Percentiles rank a stretch among this genome's conserved stretches.
These are phyloP conservation scores for Chlamydomonas asymmetrica DNA, from an alignment of 139 green algal species.

Conservation along the genomic window DNA sequence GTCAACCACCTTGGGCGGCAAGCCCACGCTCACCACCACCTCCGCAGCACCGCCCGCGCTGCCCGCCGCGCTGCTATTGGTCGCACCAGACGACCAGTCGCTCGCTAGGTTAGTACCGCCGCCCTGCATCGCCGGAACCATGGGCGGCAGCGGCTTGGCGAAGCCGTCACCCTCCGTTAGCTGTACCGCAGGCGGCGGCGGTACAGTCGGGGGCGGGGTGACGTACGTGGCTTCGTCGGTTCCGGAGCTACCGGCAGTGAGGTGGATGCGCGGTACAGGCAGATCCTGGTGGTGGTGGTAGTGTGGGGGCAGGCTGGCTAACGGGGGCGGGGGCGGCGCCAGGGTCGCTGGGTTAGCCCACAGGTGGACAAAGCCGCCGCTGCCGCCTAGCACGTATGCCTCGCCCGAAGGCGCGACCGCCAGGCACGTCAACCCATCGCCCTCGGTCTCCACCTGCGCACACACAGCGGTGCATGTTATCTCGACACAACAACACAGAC, in stretches of 20 bases:
- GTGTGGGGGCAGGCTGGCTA: background rate
- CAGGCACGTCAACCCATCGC: slow-evolving; percentile 39
- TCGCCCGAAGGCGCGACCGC: slow-evolving; percentile 65
- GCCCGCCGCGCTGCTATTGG: no score
- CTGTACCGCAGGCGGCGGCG: slow-evolving; percentile 6
- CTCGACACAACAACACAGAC: no score
- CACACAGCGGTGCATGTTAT: background rate
- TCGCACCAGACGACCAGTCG: no score
- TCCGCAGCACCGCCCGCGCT: no score
- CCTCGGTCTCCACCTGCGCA: slow-evolving; percentile 61
- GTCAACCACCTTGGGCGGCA: no score
- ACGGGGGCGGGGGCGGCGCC: no score
- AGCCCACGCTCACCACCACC: no score
- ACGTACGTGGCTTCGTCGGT: slow-evolving; percentile 5
- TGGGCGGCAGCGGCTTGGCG: no score
- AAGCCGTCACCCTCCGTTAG: slow-evolving; percentile 3
- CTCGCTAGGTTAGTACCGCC: no score
- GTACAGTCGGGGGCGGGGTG: no score
- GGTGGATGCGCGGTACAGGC: slow-evolving; percentile 27
- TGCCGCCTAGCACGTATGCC: slow-evolving; percentile 69
- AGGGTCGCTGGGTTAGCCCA: slow-evolving; percentile 52
- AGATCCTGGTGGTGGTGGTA: background rate
- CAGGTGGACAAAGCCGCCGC: slow-evolving; percentile 79
- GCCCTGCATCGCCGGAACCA: background rate
- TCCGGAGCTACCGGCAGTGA: slow-evolving; percentile 9